Conservation (phyloP, 2,329 filamentous ascomycete species). For the Plectosphaerella cucumerina region DNA sequence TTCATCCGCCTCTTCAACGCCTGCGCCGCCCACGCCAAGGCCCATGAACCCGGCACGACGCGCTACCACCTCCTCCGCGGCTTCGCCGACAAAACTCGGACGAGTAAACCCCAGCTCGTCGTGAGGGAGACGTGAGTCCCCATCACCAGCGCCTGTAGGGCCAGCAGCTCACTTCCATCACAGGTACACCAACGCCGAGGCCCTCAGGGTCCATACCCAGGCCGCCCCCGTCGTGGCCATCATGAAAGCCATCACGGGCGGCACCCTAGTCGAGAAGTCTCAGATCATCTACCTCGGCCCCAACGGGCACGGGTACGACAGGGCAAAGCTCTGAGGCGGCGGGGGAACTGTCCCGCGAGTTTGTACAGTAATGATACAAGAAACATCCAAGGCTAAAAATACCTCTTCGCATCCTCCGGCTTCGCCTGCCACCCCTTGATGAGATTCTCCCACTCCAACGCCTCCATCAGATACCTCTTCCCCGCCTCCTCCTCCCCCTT, state of each 20-base stretch:
- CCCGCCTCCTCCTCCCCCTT: background rate
- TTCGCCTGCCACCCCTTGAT: background rate
- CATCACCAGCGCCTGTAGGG: too few species aligned
- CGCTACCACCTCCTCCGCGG: conserved; percentile 20
- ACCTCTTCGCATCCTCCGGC: background rate
- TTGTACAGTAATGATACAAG: background rate
- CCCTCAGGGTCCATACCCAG: conserved; percentile 16
- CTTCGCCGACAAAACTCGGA: conserved; percentile 13
- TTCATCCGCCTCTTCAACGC: conserved; percentile 17
- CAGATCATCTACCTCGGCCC: conserved; percentile 2
- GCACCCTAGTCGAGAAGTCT: conserved; percentile 1
- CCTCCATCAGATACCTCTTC: background rate
- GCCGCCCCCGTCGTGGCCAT: conserved; percentile 13
- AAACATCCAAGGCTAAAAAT: too few species aligned
- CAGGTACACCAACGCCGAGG: conserved; percentile 19
- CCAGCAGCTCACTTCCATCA: background rate
- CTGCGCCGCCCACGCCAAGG: conserved; percentile 16
- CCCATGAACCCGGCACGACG: conserved; percentile 18
- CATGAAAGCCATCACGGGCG: conserved; percentile 13
- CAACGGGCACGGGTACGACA: background rate
- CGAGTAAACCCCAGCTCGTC: conserved; percentile 17
- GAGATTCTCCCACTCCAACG: background rate
- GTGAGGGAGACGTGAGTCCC: conserved; percentile 19
- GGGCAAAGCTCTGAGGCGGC: conserved; percentile 1
- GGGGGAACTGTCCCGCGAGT: background rate